These are phyloP conservation scores for Sordariomycetes sp. DNA, from an alignment of 2,329 filamentous ascomycete genomes.

Conservation along the genomic window DNA sequence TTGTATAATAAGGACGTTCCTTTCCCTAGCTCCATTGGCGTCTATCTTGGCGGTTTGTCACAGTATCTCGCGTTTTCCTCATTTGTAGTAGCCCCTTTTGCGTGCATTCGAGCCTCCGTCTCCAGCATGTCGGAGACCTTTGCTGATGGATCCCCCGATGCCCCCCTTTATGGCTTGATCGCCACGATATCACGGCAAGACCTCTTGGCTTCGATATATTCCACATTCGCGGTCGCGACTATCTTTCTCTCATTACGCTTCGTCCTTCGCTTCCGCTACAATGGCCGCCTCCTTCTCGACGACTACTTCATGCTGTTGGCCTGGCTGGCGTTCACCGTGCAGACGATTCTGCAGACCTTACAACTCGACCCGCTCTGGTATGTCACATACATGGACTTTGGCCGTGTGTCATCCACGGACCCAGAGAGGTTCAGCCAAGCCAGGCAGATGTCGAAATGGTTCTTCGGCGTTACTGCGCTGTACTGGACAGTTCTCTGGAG, in stretches of 20 bases:
- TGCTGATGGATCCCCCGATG: background rate
- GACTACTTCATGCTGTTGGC: conserved; percentile 21
- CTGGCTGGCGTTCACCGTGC: conserved; percentile 12
- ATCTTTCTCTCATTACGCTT: conserved; percentile 16
- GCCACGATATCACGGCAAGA: background rate
- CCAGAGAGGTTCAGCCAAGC: background rate
- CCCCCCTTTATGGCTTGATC: background rate
- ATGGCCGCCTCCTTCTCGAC: conserved; percentile 10
- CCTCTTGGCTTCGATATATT: conserved; percentile 18
- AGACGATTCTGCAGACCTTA: conserved; percentile 10
- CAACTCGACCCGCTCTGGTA: conserved; percentile 10
- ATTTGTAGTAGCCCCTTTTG: too few species aligned
- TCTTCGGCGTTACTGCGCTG: conserved; percentile 12
- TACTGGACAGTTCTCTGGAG: conserved; percentile 13
- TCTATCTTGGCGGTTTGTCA: too few species aligned
- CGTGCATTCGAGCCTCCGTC: too few species aligned
- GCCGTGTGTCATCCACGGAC: conserved; percentile 5
- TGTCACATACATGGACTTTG: conserved; percentile 6
- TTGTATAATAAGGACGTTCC: too few species aligned
- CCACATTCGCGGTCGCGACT: conserved; percentile 13
- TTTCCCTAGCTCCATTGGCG: too few species aligned
- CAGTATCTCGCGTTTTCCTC: too few species aligned
- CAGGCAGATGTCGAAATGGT: conserved; percentile 6
- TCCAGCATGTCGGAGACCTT: background rate
- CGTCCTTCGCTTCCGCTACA: conserved; percentile 13